A percentile compares a stretch with the other conserved stretches of the same genome.
Evolutionary conservation across 176 grass and related monocot genomes (phyloP).

Genomic region (Avena eriantha): DNA sequence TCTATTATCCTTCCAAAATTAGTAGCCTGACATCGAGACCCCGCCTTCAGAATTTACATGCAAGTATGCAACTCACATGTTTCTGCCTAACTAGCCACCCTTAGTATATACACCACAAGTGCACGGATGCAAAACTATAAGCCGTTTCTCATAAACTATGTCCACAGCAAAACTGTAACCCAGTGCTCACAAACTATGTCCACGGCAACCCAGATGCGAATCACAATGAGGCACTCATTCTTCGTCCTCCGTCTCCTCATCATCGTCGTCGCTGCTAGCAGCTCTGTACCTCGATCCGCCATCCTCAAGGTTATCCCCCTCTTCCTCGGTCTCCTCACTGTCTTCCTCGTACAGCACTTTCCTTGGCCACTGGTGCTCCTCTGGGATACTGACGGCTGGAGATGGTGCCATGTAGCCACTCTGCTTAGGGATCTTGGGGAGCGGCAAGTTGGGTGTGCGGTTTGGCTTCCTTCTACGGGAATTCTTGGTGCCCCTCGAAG

Average conservation of each 20-base stretch:
- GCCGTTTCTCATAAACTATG: background rate
- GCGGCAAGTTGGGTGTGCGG: conserved; percentile 31
- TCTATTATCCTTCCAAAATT: background rate
- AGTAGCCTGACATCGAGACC: conserved; percentile 32
- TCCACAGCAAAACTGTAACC: conserved; percentile 36
- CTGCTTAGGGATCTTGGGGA: conserved; percentile 49
- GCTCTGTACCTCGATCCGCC: conserved; percentile 50
- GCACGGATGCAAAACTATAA: background rate
- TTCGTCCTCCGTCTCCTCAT: conserved; percentile 84
- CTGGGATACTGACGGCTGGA: background rate
- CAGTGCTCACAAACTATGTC: conserved; percentile 37
- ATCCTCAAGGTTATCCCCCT: conserved; percentile 48
- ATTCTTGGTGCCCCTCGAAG: conserved; percentile 53
- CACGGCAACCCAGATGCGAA: conserved; percentile 22
- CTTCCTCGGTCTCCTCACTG: conserved; percentile 80
- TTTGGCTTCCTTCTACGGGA: conserved; percentile 56
- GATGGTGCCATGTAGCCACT: conserved; percentile 32
- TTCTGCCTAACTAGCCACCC: background rate
- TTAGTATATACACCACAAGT: background rate
- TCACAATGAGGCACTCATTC: conserved; percentile 44
- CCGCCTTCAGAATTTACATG: background rate
- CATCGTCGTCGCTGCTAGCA: conserved; percentile 53
- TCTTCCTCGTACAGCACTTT: conserved; percentile 54
- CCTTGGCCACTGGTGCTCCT: conserved; percentile 57
- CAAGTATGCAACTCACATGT: background rate